A percentile compares a stretch with the other conserved stretches of the same genome.
Evolutionary conservation across 139 green algal species (phyloP).

Genomic region (Tetraselmis striata): DNA sequence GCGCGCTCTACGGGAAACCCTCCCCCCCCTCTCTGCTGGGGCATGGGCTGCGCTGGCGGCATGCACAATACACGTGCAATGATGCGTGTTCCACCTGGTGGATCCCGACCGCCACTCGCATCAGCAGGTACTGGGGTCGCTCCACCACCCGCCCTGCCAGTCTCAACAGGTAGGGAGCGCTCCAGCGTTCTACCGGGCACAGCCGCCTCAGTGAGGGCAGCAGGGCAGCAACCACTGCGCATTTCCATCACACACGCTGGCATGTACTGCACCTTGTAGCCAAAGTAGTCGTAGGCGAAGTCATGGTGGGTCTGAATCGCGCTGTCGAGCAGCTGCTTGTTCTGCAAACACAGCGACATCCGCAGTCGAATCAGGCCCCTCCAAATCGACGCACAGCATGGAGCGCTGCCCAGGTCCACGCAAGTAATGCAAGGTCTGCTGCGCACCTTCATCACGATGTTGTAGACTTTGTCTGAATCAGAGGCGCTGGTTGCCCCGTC

Average conservation of each 20-base stretch:
- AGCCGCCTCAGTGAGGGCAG: no score
- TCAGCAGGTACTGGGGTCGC: constrained; percentile 99
- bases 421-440: no score
- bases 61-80: not conserved
- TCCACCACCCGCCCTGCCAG: constrained; percentile 93
- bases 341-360: constrained; percentile 30
- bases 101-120: constrained; percentile 94
- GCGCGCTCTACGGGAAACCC: no score
- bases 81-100: constrained; percentile 79
- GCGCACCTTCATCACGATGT: constrained; percentile 69
- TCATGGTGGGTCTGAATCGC: constrained; percentile 98
- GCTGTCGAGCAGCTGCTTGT: constrained; percentile 80
- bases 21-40: no score
- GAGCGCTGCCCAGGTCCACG: no score
- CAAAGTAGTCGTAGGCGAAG: constrained; percentile 99
- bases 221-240: no score
- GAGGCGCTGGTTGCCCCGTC: constrained; percentile 70
- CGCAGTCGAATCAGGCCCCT: constrained; percentile 12
- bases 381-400: not conserved
- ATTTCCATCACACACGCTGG: no score
- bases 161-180: constrained; percentile 93
- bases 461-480: constrained; percentile 87
- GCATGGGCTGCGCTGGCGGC: no score
- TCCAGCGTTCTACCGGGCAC: constrained; percentile 97
- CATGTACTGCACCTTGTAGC: constrained; percentile 96